phyloP scores from a whole-genome alignment of 306 rosid species.

The Corylus heterophylla region DNA sequence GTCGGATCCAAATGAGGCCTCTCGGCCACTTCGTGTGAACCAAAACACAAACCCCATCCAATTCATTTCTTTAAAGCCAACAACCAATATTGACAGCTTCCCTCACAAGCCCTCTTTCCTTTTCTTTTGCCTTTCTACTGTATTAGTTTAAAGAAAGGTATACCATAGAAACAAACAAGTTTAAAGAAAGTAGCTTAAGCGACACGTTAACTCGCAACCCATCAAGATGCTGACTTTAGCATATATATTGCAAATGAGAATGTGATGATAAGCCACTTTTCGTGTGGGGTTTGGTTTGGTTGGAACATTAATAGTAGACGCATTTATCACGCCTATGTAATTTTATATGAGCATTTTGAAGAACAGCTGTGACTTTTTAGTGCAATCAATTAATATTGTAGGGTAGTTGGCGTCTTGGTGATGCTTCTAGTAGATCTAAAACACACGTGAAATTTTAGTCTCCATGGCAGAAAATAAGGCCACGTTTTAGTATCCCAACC shows the following conservation, averaged over 20 bases:
- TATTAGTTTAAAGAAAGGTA: neutral
- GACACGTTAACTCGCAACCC: neutral
- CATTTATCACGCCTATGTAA: neutral
- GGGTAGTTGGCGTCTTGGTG: neutral
- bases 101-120: neutral
- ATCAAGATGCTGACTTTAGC: neutral
- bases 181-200: neutral
- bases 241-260: neutral
- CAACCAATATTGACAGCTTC: neutral
- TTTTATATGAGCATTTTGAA: no score
- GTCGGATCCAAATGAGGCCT: neutral
- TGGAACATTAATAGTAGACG: neutral
- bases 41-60: neutral
- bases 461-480: neutral
- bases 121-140: neutral
- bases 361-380: neutral
- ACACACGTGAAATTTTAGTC: neutral
- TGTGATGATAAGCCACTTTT: neutral
- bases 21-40: neutral
- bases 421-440: neutral
- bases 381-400: neutral
- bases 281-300: neutral
- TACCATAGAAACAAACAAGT: neutral
- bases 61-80: constrained; percentile 20
- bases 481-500: neutral